Percentiles rank a stretch among this genome's conserved stretches.
These are phyloP conservation scores for Aspergillus eucalypticola DNA, from an alignment of 2,329 filamentous ascomycete genomes.

Conservation along the genomic window DNA sequence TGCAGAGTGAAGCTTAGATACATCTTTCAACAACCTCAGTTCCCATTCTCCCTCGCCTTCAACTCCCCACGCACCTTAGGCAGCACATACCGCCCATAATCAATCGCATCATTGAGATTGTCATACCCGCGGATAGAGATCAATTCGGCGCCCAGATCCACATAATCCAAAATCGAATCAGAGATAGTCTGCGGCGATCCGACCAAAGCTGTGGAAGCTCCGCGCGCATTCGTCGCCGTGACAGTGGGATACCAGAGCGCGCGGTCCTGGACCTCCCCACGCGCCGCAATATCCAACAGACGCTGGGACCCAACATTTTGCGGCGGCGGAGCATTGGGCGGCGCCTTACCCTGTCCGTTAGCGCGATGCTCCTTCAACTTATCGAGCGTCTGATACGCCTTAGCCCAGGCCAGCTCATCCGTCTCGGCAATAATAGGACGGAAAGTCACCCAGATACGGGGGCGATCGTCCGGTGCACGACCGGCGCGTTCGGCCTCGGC, in stretches of 20 bases:
- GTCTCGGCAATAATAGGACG: slow-evolving; percentile 63
- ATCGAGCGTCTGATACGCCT: slow-evolving; percentile 59
- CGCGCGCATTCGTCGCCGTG: slow-evolving; percentile 60
- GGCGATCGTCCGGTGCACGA: slow-evolving; percentile 53
- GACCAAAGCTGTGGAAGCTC: slow-evolving; percentile 61
- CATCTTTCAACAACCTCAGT: not conserved
- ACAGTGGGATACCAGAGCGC: slow-evolving; percentile 66
- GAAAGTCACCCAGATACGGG: slow-evolving; percentile 66
- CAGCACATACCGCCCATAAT: slow-evolving; percentile 60
- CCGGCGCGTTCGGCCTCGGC: slow-evolving; percentile 60
- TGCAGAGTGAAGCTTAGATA: not conserved
- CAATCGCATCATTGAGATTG: slow-evolving; percentile 60
- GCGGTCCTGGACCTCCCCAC: slow-evolving; percentile 59
- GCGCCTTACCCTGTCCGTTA: slow-evolving; percentile 35
- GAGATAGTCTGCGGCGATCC: slow-evolving; percentile 56
- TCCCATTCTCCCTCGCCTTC: slow-evolving; percentile 11
- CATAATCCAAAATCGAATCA: slow-evolving; percentile 59
- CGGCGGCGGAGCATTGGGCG: slow-evolving; percentile 41
- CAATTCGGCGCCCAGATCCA: slow-evolving; percentile 57
- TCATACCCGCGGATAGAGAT: slow-evolving; percentile 64
- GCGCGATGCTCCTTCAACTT: slow-evolving; percentile 49
- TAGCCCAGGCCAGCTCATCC: slow-evolving; percentile 63
- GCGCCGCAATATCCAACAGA: slow-evolving; percentile 57
- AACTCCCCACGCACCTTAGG: slow-evolving; percentile 47
- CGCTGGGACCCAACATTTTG: slow-evolving; percentile 63